Evolutionary conservation across 306 rosid genomes (phyloP), one percentile per base, ranked within the genome.

Genomic region (Lotus japonicus): DNA sequence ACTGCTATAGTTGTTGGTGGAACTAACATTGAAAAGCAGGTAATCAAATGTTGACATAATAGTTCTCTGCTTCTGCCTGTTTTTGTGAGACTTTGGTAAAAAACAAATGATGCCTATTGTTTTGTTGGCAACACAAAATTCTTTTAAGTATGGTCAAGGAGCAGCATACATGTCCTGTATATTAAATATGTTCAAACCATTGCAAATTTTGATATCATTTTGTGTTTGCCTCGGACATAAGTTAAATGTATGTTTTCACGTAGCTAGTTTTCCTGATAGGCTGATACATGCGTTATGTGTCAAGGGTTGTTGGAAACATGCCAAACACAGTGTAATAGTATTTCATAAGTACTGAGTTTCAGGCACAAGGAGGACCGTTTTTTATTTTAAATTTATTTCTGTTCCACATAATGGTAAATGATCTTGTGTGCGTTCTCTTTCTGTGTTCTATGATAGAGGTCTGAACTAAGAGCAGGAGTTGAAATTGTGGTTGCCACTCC

Each of bases 1-100:
- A 85, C 97, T 66, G 95, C 97, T 26, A 85, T 90, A 58, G 88
- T 87, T 81, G 97, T 90, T 58, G 97, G 97, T 38, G 97, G 97
- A 72, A 87, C 95, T 33, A 87, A 90, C 74, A 84, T 90, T 66
- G 79, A 82, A 55, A 90, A 87, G 62, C 97, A 90, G 97, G 97
- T 90, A 76, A 79, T 77, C 72, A 64, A 60, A 50, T 63, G 62
- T 49, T 54, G 26, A n/a, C 52, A 15, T 44, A 9, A 41, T 67
- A 15, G 11, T 72, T 57, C 48, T 45, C 41, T 36, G 39, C 16
- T 43, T 26, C 8, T 42, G 15, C 75, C 73, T 21, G 17, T 11
- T 49, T 54, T 60, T 68, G 12, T 26, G 12, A 38, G n/a, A 65
- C 44, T 46, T 64, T 72, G 55, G 35, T 44, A 9, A 28, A 45